A percentile compares a stretch with the other conserved stretches of the same genome.
Evolutionary conservation across 306 rosid species (phyloP).

Genomic region (Fragaria iinumae): DNA sequence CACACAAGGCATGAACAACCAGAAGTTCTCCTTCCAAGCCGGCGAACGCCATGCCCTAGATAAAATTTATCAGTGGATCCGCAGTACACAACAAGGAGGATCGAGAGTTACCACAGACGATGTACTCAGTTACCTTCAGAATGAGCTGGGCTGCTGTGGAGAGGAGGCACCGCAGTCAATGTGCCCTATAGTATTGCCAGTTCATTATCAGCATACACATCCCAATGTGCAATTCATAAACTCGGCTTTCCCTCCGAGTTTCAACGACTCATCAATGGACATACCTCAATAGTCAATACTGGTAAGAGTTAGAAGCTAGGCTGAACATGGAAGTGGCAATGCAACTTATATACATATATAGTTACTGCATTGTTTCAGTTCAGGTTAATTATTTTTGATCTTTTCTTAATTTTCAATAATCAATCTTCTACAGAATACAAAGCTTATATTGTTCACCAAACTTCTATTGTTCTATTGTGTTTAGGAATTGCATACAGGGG

Average conservation of each 20-base stretch:
- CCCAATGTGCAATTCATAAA: background rate
- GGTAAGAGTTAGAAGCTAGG: background rate
- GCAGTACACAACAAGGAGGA: slow-evolving; percentile 1
- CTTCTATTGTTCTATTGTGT: no score
- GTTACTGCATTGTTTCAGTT: background rate
- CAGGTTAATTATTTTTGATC: no score
- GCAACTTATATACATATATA: background rate
- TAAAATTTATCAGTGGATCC: background rate
- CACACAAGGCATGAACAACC: slow-evolving; percentile 86
- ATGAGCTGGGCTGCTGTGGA: background rate
- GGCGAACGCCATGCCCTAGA: slow-evolving; percentile 86
- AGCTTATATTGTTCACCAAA: no score
- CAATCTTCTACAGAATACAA: background rate
- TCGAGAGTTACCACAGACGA: background rate
- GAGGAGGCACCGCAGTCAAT: background rate
- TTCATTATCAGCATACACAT: background rate
- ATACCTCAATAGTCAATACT: background rate
- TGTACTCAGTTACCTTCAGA: background rate
- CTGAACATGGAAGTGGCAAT: background rate
- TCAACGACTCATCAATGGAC: background rate
- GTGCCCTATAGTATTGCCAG: background rate
- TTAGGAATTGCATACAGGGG: no score
- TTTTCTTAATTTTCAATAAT: background rate
- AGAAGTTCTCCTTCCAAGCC: slow-evolving; percentile 86
- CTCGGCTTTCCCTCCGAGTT: background rate